Evolutionary conservation across 1,284 basidiomycete species (phyloP).

Genomic region (Cerioporus squamosus): DNA sequence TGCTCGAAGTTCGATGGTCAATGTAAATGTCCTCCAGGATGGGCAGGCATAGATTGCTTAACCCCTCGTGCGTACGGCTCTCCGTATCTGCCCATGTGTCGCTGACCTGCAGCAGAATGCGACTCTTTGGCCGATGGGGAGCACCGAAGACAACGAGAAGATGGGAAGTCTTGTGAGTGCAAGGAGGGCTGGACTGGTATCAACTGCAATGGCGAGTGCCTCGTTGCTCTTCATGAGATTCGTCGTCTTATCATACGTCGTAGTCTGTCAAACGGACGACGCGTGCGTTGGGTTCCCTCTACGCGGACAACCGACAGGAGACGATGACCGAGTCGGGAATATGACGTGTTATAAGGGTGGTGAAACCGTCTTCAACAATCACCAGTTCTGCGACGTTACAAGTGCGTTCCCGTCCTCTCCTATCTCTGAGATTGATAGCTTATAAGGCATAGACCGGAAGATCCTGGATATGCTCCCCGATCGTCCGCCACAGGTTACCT

Average conservation of each 20-base stretch:
- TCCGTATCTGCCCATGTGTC: neutral
- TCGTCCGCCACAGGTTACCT: constrained; percentile 93
- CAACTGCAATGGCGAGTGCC: constrained; percentile 89
- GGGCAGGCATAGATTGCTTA: constrained; percentile 90
- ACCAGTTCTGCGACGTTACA: constrained; percentile 98
- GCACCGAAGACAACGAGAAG: constrained; percentile 79
- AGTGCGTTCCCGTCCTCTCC: constrained; percentile 65
- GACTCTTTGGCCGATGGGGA: constrained; percentile 91
- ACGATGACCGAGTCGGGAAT: constrained; percentile 57
- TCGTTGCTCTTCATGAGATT: neutral
- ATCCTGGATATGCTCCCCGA: constrained; percentile 89
- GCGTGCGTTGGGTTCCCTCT: constrained; percentile 82
- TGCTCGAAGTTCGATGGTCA: constrained; percentile 90
- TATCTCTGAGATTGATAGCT: neutral
- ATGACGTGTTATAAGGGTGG: constrained; percentile 97
- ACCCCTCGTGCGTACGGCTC: constrained; percentile 65
- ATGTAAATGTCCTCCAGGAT: constrained; percentile 89
- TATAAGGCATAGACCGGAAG: constrained; percentile 72
- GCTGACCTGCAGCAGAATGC: constrained; percentile 60
- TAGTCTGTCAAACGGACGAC: constrained; percentile 85
- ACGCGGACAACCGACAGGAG: constrained; percentile 46
- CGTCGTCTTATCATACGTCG: neutral
- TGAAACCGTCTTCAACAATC: constrained; percentile 88
- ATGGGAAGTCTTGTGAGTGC: constrained; percentile 83
- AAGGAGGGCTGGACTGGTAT: constrained; percentile 95